These are phyloP conservation scores for Oryza punctata DNA, from an alignment of 176 grass and related monocot species.

Conservation along the genomic window DNA sequence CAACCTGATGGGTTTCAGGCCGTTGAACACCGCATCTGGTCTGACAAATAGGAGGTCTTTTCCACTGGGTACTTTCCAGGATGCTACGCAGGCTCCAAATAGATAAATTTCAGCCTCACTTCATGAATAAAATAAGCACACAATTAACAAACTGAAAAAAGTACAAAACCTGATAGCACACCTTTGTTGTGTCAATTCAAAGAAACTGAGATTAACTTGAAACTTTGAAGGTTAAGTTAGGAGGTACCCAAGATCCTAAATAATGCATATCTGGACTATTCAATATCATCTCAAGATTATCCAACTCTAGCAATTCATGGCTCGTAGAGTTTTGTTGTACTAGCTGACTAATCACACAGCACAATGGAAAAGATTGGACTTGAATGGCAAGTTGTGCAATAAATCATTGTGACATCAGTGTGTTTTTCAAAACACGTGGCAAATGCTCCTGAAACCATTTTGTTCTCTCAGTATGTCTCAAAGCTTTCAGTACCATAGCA, in stretches of 20 bases:
- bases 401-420: background rate
- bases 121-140: conserved; percentile 29
- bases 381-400: background rate
- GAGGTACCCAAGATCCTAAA: conserved; percentile 13
- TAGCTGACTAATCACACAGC: background rate
- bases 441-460: background rate
- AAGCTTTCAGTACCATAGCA: conserved; percentile 1
- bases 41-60: conserved; percentile 93
- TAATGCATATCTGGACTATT: background rate
- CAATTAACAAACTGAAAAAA: conserved; percentile 20
- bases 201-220: background rate
- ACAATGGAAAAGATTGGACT: background rate
- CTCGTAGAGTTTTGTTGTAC: background rate
- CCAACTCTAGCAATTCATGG: background rate
- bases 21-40: conserved; percentile 94
- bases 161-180: background rate
- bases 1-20: conserved; percentile 92
- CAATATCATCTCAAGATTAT: background rate
- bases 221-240: background rate
- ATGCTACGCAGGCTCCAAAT: conserved; percentile 81
- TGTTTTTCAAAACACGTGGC: background rate
- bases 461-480: background rate
- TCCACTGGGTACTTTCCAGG: conserved; percentile 80
- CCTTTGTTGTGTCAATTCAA: background rate
- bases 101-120: conserved; percentile 96